Percentiles rank a stretch among this genome's conserved stretches.
Conservation (phyloP, 2,329 filamentous ascomycete genomes). For the Zalaria obscura region DNA sequence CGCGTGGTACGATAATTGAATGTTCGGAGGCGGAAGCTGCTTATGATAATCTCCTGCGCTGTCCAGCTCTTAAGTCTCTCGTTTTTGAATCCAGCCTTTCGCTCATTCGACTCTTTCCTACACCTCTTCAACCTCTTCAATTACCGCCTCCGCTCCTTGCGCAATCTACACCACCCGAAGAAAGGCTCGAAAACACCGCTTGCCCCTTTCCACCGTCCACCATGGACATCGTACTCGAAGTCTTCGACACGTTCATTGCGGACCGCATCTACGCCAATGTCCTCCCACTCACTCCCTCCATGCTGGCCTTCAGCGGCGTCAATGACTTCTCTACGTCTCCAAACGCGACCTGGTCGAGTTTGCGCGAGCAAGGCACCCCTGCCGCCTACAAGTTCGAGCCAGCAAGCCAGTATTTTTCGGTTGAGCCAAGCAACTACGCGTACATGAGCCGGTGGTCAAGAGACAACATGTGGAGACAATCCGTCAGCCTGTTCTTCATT, state of each 20-base stretch:
- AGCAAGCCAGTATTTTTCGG: conserved; percentile 52
- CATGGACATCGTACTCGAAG: conserved; percentile 89
- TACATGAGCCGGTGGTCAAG: conserved; percentile 66
- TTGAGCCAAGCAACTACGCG: conserved; percentile 61
- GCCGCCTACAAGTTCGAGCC: conserved; percentile 55
- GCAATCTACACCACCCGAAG: neutral
- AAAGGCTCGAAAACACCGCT: neutral
- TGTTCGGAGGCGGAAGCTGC: too few species aligned
- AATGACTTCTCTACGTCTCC: conserved; percentile 35
- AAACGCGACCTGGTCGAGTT: conserved; percentile 40
- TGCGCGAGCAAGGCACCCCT: conserved; percentile 23
- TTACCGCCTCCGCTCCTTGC: neutral
- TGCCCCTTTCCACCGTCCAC: conserved; percentile 15
- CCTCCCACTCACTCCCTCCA: conserved; percentile 42
- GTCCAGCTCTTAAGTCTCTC: neutral
- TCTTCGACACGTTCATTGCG: conserved; percentile 67
- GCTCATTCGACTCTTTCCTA: neutral
- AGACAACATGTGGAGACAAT: conserved; percentile 65
- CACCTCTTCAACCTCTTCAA: neutral
- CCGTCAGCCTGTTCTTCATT: conserved; percentile 63
- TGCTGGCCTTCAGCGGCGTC: conserved; percentile 38
- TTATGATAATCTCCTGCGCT: too few species aligned
- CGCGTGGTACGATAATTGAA: too few species aligned
- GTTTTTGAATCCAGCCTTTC: neutral
- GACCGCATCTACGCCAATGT: conserved; percentile 64